phyloP scores from a whole-genome alignment of 106 monocot genomes.

The Dioscorea alata region DNA sequence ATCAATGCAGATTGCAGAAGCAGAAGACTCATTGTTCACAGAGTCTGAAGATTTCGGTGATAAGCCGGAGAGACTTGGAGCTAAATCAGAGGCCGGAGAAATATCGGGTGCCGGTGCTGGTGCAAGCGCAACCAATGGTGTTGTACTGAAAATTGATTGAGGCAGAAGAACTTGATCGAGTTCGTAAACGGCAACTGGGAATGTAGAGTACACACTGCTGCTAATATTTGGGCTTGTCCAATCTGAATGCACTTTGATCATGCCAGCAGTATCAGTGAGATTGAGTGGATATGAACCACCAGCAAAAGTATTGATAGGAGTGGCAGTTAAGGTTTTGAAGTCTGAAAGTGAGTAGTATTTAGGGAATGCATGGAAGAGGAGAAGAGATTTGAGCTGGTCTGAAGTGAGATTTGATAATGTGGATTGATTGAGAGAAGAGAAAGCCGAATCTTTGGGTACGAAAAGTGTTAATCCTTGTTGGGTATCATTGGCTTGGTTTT shows the following conservation, averaged over 20 bases:
- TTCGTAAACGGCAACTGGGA: slow-evolving; percentile 71
- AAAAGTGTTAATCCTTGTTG: slow-evolving; percentile 85
- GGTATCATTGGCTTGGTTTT: slow-evolving; percentile 84
- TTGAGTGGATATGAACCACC: slow-evolving; percentile 70
- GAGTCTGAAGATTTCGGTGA: too few species aligned
- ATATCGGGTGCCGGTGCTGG: slow-evolving; percentile 57
- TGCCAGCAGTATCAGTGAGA: slow-evolving; percentile 50
- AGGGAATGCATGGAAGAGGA: slow-evolving; percentile 81
- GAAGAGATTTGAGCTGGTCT: slow-evolving; percentile 73
- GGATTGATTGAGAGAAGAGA: slow-evolving; percentile 53
- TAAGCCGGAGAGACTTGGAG: too few species aligned
- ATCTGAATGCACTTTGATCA: slow-evolving; percentile 38
- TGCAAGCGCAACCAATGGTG: slow-evolving; percentile 64
- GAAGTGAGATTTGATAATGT: slow-evolving; percentile 66
- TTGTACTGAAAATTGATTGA: slow-evolving; percentile 46
- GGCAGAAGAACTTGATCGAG: slow-evolving; percentile 71
- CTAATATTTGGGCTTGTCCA: slow-evolving; percentile 74
- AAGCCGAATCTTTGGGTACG: slow-evolving; percentile 73
- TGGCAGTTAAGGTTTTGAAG: slow-evolving; percentile 45
- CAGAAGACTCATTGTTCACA: too few species aligned
- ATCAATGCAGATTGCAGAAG: too few species aligned
- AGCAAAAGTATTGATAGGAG: slow-evolving; percentile 59
- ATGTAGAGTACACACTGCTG: slow-evolving; percentile 82
- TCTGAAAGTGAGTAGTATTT: slow-evolving; percentile 82
- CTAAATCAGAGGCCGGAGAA: slow-evolving; percentile 18